Base-by-base conservation (phyloP, 495 filamentous ascomycete genomes). In the Aspergillus leporis region DNA sequence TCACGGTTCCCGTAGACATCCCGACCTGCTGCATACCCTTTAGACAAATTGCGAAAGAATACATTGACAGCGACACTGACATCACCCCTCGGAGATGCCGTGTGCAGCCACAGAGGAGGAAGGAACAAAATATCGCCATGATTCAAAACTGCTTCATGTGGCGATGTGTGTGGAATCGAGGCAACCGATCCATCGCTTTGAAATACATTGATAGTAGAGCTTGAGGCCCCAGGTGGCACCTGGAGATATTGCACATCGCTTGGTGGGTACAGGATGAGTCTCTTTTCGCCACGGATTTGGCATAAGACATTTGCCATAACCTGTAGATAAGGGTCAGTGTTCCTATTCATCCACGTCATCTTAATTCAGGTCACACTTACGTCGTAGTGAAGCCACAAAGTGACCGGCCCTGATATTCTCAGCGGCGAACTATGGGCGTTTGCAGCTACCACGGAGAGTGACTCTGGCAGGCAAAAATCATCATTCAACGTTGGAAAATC, bases 371-470 rank as follows among this genome's bases (percentile, higher is more conserved):
- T 23, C 48, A 19, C 13, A 72, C 82, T 77, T 73, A 90, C 88
- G 71, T 96, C 91, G 76, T 93, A 96, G 70, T 97, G 91, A 25
- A 96, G 78, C 93, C 92, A 97, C 85, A 98, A 91, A 25, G 83
- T 87, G 4, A 95, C 91, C 0, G 84, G 86, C 1, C 91, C 90
- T 14, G 90, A 93, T 43, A 97, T 85, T 25, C 92, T 79, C 23
- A 96, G 71, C 0, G 91, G 87, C 0, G 90, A 91, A 66, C 89
- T 94, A 66, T 95, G 91, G n/a, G 81, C 74, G 61, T 86, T 85
- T 22, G 83, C 74, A 1, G 67, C 67, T 3, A 87, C 84, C n/a
- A 81, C 71, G 1, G 74, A 71, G 25, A 96, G 74, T 51, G 85
- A 75, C 10, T 80, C 68, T 12, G 92, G 90, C 5, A 96, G 73